These are phyloP conservation scores for Kazachstania kunashirensis DNA, from an alignment of 805 yeast species.

Conservation along the genomic window DNA sequence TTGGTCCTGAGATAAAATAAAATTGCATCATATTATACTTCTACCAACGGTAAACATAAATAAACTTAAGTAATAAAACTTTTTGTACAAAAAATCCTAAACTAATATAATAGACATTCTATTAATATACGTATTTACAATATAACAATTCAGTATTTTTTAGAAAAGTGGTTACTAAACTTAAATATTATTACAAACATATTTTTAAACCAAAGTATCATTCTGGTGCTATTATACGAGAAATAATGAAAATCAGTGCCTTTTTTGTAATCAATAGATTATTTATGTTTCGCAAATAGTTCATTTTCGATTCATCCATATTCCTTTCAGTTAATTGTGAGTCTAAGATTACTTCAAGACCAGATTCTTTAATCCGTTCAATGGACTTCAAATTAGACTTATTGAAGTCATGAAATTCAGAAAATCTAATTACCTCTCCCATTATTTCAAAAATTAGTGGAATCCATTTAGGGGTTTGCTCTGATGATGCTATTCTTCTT, in stretches of 20 bases:
- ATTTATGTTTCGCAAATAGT: neutral
- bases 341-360: slow-evolving; percentile 9
- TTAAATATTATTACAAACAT: no score
- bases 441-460: slow-evolving; percentile 28
- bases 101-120: no score
- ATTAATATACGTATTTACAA: no score
- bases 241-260: neutral
- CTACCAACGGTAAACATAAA: no score
- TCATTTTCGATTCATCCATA: slow-evolving; percentile 3
- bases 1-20: slow-evolving; percentile 1
- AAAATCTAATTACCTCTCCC: slow-evolving; percentile 22
- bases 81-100: no score
- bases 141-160: no score
- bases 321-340: slow-evolving; percentile 5
- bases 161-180: no score
- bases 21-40: neutral
- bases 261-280: neutral
- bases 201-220: no score
- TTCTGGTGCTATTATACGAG: neutral
- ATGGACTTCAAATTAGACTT: slow-evolving; percentile 15
- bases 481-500: slow-evolving; percentile 26
- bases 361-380: slow-evolving; percentile 18
- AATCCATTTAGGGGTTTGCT: slow-evolving; percentile 27
- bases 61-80: no score
- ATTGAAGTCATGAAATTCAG: slow-evolving; percentile 25